Conservation (phyloP, 139 green algal genomes). For the Nannochloris sp. region DNA sequence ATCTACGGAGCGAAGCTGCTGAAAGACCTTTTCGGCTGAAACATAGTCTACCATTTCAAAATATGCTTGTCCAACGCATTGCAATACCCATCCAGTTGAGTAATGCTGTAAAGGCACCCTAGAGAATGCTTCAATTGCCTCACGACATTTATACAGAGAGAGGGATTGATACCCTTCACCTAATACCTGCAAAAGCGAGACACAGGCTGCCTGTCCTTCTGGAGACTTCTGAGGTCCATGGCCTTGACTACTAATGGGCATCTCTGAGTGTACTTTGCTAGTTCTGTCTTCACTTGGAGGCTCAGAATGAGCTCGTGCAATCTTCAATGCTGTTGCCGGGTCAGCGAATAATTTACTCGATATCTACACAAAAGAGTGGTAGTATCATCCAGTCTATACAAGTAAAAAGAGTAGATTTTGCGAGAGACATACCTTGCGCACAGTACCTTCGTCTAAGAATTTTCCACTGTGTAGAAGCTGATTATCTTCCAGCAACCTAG, state of each 20-base stretch:
- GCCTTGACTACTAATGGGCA: not conserved
- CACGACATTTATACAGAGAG: conserved; percentile 58
- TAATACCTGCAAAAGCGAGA: conserved; percentile 50
- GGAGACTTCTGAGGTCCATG: not conserved
- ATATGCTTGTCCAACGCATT: conserved; percentile 59
- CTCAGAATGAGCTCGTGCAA: conserved; percentile 7
- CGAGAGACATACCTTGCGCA: conserved; percentile 25
- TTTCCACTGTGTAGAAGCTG: conserved; percentile 16
- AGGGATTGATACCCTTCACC: conserved; percentile 50
- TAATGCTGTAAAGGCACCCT: conserved; percentile 56
- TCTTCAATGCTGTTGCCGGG: conserved; percentile 14
- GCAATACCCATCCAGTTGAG: conserved; percentile 71
- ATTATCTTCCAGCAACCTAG: not conserved
- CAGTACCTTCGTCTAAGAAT: conserved; percentile 41
- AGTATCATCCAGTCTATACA: not conserved
- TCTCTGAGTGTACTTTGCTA: not conserved
- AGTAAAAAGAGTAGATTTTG: not conserved
- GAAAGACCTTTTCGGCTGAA: conserved; percentile 53
- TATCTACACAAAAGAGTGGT: not conserved
- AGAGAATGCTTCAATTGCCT: conserved; percentile 56
- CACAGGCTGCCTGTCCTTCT: conserved; percentile 24
- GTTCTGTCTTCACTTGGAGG: conserved; percentile 6
- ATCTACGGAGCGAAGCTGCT: conserved; percentile 43
- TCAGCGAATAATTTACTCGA: conserved; percentile 30
- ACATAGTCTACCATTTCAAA: conserved; percentile 86